phyloP scores from a whole-genome alignment of 345 rosid species.

The Trapa bicornis region DNA sequence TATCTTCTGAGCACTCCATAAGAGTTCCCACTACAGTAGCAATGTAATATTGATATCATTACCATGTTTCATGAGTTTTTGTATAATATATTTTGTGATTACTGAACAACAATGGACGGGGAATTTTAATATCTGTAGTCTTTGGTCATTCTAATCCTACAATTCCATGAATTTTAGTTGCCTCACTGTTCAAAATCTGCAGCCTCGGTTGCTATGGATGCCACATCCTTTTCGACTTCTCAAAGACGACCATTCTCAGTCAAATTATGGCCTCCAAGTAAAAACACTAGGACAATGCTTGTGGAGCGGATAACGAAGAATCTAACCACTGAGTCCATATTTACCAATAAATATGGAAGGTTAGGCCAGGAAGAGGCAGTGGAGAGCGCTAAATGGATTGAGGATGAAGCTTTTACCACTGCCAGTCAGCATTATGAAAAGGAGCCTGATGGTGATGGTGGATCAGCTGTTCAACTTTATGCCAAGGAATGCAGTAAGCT shows the following conservation, averaged over 20 bases:
- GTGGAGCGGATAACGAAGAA: conserved; percentile 53
- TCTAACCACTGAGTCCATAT: conserved; percentile 64
- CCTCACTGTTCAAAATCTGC: not conserved
- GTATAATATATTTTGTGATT: not conserved
- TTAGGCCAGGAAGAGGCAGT: conserved; percentile 60
- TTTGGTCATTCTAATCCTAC: not conserved
- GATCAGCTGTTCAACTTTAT: conserved; percentile 89
- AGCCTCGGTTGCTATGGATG: conserved; percentile 39
- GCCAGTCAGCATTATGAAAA: conserved; percentile 68
- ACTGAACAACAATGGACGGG: not conserved
- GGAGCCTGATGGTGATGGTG: conserved; percentile 94
- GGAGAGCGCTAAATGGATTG: conserved; percentile 66
- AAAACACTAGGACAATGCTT: conserved; percentile 58
- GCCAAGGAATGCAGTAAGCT: conserved; percentile 88
- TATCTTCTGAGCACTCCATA: too few species aligned
- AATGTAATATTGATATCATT: not conserved
- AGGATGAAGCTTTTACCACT: conserved; percentile 44
- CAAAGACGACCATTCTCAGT: conserved; percentile 56
- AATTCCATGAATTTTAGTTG: not conserved
- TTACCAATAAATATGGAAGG: conserved; percentile 70
- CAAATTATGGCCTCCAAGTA: conserved; percentile 85
- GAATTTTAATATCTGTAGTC: not conserved
- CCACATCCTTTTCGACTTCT: conserved; percentile 25
- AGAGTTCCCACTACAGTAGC: not conserved
- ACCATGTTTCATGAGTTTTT: not conserved